Evolutionary conservation across 805 yeast species (phyloP), one percentile per base, ranked within the genome.

Genomic region (Lipomyces lipofer): DNA sequence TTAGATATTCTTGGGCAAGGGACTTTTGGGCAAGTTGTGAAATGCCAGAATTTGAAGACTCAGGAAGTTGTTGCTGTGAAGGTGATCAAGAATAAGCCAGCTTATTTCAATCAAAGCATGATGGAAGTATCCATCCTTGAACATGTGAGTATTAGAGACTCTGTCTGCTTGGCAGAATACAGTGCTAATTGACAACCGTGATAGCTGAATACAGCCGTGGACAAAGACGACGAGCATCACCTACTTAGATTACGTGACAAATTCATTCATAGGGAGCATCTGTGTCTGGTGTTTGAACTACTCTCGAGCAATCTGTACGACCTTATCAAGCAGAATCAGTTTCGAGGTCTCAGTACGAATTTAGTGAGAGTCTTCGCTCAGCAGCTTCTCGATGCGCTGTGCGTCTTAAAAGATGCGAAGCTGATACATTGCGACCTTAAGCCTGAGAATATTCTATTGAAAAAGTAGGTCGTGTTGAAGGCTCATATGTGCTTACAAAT

Each of bases 21-120:
- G 2, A 91, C 99, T 1, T 94, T 94, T 76, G 99, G 99, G 8
- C 98, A 94, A 72, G 99, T 94, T 44, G 95, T 91, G 39, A 94
- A 92, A 72, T 92, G 97, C 71, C 96, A 88, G 68, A 80, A 80
- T 66, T 73, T 86, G 66, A 69, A 78, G 36, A 87, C 90, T 43
- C 94, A 89, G 67, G 92, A 88, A 58, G 81, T 92, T 19, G 88
- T 91, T 24, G 99, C 99, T 0, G 95, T 94, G 33, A 94, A 94
- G 71, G 95, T 94, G 42, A 88, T 94, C 54, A 94, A 92, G 69
- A 86, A 96, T 32, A 86, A 86, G 67, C 88, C 96, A 4, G 96
- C 95, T 8, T 91, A 86, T 66, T 76, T 90, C 69, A 90, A 88
- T 67, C 99, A 95, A 71, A 86, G 95, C 43, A 77, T 92, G 63